Percentiles rank a stretch among this genome's conserved stretches.
These are phyloP conservation scores for Taiwanofungus camphoratus DNA, from an alignment of 1,284 basidiomycete genomes.

Conservation along the genomic window DNA sequence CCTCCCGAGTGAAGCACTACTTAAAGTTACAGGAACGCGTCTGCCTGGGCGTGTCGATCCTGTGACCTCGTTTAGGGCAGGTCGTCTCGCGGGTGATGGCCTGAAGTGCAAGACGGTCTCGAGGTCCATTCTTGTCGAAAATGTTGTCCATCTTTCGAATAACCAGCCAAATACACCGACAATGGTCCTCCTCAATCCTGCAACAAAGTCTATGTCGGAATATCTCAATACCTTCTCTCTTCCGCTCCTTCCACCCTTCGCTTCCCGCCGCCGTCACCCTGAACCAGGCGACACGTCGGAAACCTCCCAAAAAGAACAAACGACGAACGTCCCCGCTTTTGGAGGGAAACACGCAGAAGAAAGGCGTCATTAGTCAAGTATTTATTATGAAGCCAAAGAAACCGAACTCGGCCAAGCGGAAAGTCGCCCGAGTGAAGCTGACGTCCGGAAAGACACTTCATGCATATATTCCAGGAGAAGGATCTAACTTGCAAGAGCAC, in stretches of 20 bases:
- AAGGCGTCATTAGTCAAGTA: slow-evolving; percentile 84
- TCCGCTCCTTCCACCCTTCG: slow-evolving; percentile 63
- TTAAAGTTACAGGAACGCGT: slow-evolving; percentile 13
- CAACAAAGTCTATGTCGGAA: slow-evolving; percentile 10
- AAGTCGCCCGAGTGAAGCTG: slow-evolving; percentile 92
- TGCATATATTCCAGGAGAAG: slow-evolving; percentile 97
- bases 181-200: slow-evolving; percentile 13
- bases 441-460: slow-evolving; percentile 86
- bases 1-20: slow-evolving; percentile 1
- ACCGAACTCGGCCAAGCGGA: slow-evolving; percentile 97
- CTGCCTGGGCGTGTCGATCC: slow-evolving; percentile 10
- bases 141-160: slow-evolving; percentile 44
- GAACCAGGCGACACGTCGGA: slow-evolving; percentile 73
- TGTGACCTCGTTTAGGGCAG: slow-evolving; percentile 32
- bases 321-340: slow-evolving; percentile 73
- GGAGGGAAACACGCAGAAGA: slow-evolving; percentile 75
- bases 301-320: slow-evolving; percentile 47
- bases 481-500: slow-evolving; percentile 98
- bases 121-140: slow-evolving; percentile 7
- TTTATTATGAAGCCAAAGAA: slow-evolving; percentile 92
- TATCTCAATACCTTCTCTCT: slow-evolving; percentile 10
- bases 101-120: slow-evolving; percentile 2
- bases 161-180: slow-evolving; percentile 21
- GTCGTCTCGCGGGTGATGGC: slow-evolving; percentile 25
- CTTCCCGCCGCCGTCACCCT: slow-evolving; percentile 59